phyloP scores from a whole-genome alignment of 2,329 filamentous ascomycete genomes.

The Calonectria leucothoes region DNA sequence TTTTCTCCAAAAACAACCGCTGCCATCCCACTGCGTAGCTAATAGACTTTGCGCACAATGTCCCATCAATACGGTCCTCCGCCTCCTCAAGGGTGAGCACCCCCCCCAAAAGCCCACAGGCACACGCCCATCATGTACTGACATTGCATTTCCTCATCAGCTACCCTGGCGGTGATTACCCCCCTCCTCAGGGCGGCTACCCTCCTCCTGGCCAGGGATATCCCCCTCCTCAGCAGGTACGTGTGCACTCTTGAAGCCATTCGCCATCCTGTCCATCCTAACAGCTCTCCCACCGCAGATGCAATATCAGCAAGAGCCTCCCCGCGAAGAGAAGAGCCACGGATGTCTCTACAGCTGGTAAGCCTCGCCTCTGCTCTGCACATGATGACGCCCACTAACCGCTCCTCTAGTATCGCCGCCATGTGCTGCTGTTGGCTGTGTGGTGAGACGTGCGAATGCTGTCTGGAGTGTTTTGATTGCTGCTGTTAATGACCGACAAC shows the following conservation, averaged over 20 bases:
- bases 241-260: slow-evolving; percentile 7
- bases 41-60: slow-evolving; percentile 3
- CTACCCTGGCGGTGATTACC: not conserved
- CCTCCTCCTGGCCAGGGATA: slow-evolving; percentile 41
- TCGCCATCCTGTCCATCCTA: not conserved
- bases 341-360: slow-evolving; percentile 55
- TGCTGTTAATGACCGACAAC: slow-evolving; percentile 46
- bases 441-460: slow-evolving; percentile 57
- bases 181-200: slow-evolving; percentile 41
- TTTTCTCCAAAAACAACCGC: not conserved
- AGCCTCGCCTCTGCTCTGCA: no score
- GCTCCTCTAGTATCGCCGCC: slow-evolving; percentile 48
- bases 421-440: slow-evolving; percentile 59
- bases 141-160: not conserved
- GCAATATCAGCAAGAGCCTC: slow-evolving; percentile 47
- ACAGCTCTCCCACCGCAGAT: slow-evolving; percentile 37
- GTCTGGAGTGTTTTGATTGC: slow-evolving; percentile 54
- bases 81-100: slow-evolving; percentile 21
- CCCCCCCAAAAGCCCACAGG: no score
- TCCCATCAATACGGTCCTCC: slow-evolving; percentile 24
- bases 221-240: slow-evolving; percentile 38
- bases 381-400: not conserved
- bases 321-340: slow-evolving; percentile 53
- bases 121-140: no score
- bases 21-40: not conserved